Evolutionary conservation across 805 yeast genomes (phyloP).

Genomic region (Myxozyma lipomycoides): DNA sequence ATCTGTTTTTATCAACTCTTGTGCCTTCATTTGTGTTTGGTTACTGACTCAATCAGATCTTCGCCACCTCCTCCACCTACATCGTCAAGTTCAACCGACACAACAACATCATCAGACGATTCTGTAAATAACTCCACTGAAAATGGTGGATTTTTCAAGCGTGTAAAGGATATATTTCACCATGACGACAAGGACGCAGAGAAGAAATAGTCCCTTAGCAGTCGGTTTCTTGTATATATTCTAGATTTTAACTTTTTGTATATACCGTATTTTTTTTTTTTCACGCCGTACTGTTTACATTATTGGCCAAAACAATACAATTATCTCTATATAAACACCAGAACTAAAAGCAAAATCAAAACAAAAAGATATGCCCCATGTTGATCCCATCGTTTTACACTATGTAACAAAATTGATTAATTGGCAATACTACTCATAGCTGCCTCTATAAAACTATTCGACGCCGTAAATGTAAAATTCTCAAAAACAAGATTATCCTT

Average conservation of each 20-base stretch:
- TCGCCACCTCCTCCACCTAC: slow-evolving; percentile 5
- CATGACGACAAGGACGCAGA: slow-evolving; percentile 4
- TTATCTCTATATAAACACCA: background rate
- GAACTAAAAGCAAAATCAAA: background rate
- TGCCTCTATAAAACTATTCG: slow-evolving; percentile 24
- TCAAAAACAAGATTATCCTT: slow-evolving; percentile 7
- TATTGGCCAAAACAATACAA: background rate
- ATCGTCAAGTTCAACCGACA: background rate
- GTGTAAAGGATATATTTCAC: slow-evolving; percentile 19
- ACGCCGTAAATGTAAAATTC: slow-evolving; percentile 26
- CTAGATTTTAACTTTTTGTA: too few relatives aligned
- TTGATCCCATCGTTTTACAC: too few relatives aligned
- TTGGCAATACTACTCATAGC: slow-evolving; percentile 17
- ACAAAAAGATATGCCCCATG: background rate
- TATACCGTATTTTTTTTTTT: background rate
- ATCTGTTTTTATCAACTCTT: background rate
- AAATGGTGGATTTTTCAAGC: slow-evolving; percentile 17
- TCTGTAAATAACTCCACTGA: background rate
- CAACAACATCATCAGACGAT: background rate
- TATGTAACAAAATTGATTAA: background rate
- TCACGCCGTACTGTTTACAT: too few relatives aligned
- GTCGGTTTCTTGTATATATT: too few relatives aligned
- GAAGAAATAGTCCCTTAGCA: background rate
- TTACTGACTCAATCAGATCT: background rate
- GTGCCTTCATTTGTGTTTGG: slow-evolving; percentile 3